Percentiles rank a stretch among this genome's conserved stretches.
These are phyloP conservation scores for Xylaria sp. DNA, from an alignment of 2,329 filamentous ascomycete species.

Conservation along the genomic window DNA sequence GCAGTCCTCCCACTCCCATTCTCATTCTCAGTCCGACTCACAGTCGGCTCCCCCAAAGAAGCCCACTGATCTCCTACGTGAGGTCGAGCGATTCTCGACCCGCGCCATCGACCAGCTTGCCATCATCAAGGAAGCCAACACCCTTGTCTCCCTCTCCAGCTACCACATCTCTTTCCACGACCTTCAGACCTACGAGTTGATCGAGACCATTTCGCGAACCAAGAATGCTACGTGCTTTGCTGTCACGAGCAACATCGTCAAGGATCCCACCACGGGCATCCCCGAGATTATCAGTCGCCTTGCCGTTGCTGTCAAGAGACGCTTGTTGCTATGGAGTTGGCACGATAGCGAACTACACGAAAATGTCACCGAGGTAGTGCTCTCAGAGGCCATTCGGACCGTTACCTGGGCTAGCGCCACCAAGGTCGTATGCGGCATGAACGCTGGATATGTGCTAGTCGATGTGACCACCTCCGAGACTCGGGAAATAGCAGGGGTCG, in stretches of 20 bases:
- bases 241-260: constrained; percentile 93
- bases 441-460: constrained; percentile 87
- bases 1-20: not conserved
- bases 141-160: constrained; percentile 89
- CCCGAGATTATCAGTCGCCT: constrained; percentile 91
- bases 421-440: constrained; percentile 87
- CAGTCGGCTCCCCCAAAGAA: constrained; percentile 44
- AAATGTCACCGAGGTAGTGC: constrained; percentile 75
- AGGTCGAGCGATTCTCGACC: constrained; percentile 92
- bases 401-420: constrained; percentile 91
- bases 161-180: constrained; percentile 90
- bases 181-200: constrained; percentile 79
- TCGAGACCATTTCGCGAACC: constrained; percentile 80
- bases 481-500: constrained; percentile 79
- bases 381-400: constrained; percentile 84
- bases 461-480: constrained; percentile 77
- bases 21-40: constrained; percentile 25
- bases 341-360: constrained; percentile 86
- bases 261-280: constrained; percentile 84
- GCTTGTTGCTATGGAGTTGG: constrained; percentile 92
- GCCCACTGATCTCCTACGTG: constrained; percentile 83
- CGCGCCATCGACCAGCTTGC: constrained; percentile 92
- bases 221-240: constrained; percentile 91
- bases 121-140: constrained; percentile 92
- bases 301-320: constrained; percentile 91